A percentile compares a stretch with the other conserved stretches of the same genome.
Evolutionary conservation across 2,329 filamentous ascomycete genomes (phyloP).

Genomic region (Madurella mycetomatis): DNA sequence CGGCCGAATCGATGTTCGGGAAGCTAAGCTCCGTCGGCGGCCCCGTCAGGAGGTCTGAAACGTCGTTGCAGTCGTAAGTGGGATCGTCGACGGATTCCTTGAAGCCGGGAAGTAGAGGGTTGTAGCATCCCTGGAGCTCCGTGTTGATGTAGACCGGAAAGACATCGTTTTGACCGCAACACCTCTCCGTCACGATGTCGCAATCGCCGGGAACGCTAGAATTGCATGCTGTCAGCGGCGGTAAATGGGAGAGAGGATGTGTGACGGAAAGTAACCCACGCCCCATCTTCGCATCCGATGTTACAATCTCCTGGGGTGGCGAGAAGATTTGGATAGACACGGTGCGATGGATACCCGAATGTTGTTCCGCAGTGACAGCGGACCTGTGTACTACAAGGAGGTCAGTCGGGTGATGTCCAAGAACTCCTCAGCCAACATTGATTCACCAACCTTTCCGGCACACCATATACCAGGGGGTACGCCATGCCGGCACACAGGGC

Average conservation of each 20-base stretch:
- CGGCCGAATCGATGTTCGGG: background rate
- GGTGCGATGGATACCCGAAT: slow-evolving; percentile 10
- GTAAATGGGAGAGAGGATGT: too few species aligned
- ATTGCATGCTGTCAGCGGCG: background rate
- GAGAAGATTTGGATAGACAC: slow-evolving; percentile 7
- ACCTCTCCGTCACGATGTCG: slow-evolving; percentile 18
- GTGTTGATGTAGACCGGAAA: slow-evolving; percentile 49
- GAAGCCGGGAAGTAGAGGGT: slow-evolving; percentile 29
- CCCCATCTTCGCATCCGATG: background rate
- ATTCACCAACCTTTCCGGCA: background rate
- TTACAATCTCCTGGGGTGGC: slow-evolving; percentile 5
- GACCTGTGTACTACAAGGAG: background rate
- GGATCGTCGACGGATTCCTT: slow-evolving; percentile 2
- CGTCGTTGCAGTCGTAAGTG: slow-evolving; percentile 23
- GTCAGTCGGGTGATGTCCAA: background rate
- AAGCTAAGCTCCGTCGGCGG: slow-evolving; percentile 3
- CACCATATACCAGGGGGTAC: slow-evolving; percentile 17
- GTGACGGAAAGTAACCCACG: background rate
- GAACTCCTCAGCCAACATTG: background rate
- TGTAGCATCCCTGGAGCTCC: slow-evolving; percentile 45
- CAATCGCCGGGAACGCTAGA: slow-evolving; percentile 22
- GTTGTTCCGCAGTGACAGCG: slow-evolving; percentile 19
- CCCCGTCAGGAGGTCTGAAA: slow-evolving; percentile 5
- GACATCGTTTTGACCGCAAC: slow-evolving; percentile 28
- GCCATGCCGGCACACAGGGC: slow-evolving; percentile 16